Conservation (phyloP, 164 flowering plant species). For the Nymphaea colorata region DNA sequence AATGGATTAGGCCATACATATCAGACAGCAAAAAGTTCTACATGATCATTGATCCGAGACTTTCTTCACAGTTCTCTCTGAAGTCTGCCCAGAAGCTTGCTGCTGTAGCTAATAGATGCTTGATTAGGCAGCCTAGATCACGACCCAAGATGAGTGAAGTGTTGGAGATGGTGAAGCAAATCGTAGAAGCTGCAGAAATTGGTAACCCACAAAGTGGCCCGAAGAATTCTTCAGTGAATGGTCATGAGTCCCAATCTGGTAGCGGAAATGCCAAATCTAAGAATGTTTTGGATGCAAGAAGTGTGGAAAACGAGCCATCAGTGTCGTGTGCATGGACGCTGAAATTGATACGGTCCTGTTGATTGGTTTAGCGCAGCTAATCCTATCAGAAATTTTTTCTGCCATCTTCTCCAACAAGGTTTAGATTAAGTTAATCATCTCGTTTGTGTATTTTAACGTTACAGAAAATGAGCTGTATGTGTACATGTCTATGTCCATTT, state of each 20-base stretch:
- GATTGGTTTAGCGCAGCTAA: not conserved
- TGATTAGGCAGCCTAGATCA: conserved; percentile 38
- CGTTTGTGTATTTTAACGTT: not conserved
- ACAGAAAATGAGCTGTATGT: not conserved
- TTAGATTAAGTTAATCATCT: not conserved
- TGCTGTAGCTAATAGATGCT: conserved; percentile 64
- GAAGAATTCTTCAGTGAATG: conserved; percentile 10
- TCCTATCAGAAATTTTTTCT: not conserved
- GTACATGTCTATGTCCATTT: not conserved
- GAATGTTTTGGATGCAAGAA: conserved; percentile 12
- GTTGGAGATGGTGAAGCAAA: conserved; percentile 43
- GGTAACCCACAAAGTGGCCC: conserved; percentile 22
- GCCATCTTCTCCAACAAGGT: not conserved
- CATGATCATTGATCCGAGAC: conserved; percentile 66
- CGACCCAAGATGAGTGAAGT: conserved; percentile 89
- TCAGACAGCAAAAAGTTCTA: conserved; percentile 48
- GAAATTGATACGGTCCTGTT: conserved; percentile 10
- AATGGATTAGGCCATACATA: conserved; percentile 71
- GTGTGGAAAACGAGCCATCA: conserved; percentile 10
- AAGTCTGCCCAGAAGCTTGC: conserved; percentile 66
- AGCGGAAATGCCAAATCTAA: conserved; percentile 6
- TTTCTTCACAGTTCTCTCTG: conserved; percentile 38
- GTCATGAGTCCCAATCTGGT: conserved; percentile 6
- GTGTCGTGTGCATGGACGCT: conserved; percentile 15
- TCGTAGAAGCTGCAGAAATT: conserved; percentile 25